Percentiles rank a stretch among this genome's conserved stretches.
Evolutionary conservation across 495 filamentous ascomycete genomes (phyloP).

Genomic region (Hypoxylon rickii): DNA sequence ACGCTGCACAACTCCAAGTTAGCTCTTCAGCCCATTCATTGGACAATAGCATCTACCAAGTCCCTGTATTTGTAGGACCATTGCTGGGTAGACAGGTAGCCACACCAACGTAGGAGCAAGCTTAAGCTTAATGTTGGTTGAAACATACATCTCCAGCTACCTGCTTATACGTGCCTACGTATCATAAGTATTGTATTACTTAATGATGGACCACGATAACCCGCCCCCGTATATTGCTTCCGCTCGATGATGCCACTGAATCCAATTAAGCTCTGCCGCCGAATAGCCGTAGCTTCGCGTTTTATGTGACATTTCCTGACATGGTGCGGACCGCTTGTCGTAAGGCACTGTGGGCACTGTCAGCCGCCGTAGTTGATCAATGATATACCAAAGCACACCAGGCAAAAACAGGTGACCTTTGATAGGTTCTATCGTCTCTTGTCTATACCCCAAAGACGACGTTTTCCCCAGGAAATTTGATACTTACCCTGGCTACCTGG

Average conservation of each 20-base stretch:
- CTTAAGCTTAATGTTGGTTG: conserved; percentile 22
- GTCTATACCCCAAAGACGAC: neutral
- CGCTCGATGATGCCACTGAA: neutral
- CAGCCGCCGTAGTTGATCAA: conserved; percentile 21
- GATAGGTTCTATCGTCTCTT: neutral
- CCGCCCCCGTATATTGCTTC: conserved; percentile 15
- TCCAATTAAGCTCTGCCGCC: neutral
- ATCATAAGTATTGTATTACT: conserved; percentile 19
- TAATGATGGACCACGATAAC: conserved; percentile 12
- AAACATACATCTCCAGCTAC: conserved; percentile 28
- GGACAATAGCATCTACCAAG: neutral
- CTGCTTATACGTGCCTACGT: neutral
- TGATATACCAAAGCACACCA: conserved; percentile 1
- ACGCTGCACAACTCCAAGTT: conserved; percentile 18
- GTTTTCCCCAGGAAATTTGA: neutral
- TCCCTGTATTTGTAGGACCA: too few species aligned
- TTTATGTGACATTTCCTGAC: neutral
- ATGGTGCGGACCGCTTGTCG: conserved; percentile 8
- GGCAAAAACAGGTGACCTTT: neutral
- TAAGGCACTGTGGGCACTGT: neutral
- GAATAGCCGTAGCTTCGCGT: neutral
- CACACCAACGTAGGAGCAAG: conserved; percentile 29
- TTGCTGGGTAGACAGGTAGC: neutral
- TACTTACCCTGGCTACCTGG: too few species aligned
- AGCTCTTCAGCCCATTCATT: conserved; percentile 30